These are phyloP conservation scores for Russula virescens DNA, from an alignment of 768 basidiomycete species.

Conservation along the genomic window DNA sequence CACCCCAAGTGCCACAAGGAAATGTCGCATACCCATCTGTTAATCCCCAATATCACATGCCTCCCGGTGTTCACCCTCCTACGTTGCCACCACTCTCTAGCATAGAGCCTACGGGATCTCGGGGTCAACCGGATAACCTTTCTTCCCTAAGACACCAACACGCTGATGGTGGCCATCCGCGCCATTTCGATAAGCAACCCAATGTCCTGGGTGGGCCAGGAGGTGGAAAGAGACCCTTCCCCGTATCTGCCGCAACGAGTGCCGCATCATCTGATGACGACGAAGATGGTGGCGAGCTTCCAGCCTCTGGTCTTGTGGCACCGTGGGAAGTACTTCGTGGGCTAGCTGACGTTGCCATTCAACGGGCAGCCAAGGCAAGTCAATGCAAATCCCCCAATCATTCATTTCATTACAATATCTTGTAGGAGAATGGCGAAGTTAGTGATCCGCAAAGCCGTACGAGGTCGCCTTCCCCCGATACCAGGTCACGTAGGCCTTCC, in stretches of 20 bases:
- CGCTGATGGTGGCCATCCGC: constrained; percentile 35
- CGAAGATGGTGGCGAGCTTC: constrained; percentile 77
- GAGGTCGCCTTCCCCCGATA: constrained; percentile 65
- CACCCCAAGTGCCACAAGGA: constrained; percentile 12
- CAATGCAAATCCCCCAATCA: background rate
- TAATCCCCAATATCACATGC: constrained; percentile 12
- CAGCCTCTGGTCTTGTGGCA: constrained; percentile 74
- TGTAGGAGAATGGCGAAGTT: constrained; percentile 68
- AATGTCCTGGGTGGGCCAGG: constrained; percentile 30
- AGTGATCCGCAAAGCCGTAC: constrained; percentile 73
- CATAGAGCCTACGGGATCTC: constrained; percentile 21
- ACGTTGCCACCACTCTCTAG: constrained; percentile 23
- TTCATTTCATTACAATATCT: background rate
- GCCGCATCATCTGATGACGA: constrained; percentile 82
- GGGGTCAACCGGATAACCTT: constrained; percentile 40
- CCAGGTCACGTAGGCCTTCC: constrained; percentile 54
- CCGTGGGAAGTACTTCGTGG: constrained; percentile 84
- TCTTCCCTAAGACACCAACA: constrained; percentile 58
- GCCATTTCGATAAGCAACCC: constrained; percentile 25
- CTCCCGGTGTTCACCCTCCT: constrained; percentile 13
- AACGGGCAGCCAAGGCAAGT: constrained; percentile 69
- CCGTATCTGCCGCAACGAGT: constrained; percentile 64
- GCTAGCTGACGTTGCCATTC: constrained; percentile 74
- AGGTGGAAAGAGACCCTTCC: constrained; percentile 50
- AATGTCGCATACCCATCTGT: constrained; percentile 12